These are phyloP conservation scores for Themeda triandra DNA, from an alignment of 176 grass and related monocot species.

Conservation along the genomic window DNA sequence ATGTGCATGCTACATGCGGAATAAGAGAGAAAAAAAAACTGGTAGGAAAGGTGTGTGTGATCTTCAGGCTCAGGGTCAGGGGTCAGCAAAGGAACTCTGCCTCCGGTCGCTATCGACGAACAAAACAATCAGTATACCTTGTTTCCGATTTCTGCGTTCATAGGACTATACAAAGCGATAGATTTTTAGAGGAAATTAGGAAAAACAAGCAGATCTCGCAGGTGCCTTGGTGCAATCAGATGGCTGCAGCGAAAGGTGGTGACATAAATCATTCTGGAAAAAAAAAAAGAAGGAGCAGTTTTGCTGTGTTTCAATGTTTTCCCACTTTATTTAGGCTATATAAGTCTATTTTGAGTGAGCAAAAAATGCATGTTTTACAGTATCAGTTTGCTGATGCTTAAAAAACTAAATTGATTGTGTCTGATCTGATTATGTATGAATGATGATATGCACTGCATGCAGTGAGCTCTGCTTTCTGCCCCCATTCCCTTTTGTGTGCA, in stretches of 20 bases:
- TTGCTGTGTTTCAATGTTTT: background rate
- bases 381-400: background rate
- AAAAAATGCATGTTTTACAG: background rate
- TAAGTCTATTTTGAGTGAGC: background rate
- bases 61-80: background rate
- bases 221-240: background rate
- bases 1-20: background rate
- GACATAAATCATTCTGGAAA: background rate
- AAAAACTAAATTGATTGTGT: background rate
- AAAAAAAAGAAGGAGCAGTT: background rate
- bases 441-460: background rate
- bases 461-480: background rate
- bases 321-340: background rate
- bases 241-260: background rate
- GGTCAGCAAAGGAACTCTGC: background rate
- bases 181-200: background rate
- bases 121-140: background rate
- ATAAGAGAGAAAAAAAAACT: background rate
- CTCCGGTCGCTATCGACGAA: background rate
- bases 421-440: background rate
- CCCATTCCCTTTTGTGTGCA: background rate
- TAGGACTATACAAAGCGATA: background rate
- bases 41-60: background rate
- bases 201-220: background rate
- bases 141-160: background rate